Conservation (phyloP, 805 yeast genomes). For the Ogataea ramenticola region DNA sequence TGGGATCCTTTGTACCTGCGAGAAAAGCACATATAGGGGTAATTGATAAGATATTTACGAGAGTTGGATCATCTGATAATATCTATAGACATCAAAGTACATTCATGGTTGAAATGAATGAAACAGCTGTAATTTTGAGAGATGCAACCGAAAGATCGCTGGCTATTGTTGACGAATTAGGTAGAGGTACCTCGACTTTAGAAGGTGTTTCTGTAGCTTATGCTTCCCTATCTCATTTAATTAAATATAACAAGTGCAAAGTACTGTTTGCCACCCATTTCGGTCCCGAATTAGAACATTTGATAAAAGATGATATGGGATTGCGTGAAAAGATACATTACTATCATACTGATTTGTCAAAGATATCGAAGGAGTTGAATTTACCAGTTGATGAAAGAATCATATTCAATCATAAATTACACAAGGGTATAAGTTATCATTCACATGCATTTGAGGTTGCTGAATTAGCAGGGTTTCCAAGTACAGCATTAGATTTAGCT, state of each 20-base stretch:
- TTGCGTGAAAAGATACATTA: conserved; percentile 17
- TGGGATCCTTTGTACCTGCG: conserved; percentile 72
- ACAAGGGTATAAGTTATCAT: conserved; percentile 60
- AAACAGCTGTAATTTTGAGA: conserved; percentile 62
- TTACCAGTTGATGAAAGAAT: conserved; percentile 24
- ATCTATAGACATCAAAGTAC: conserved; percentile 75
- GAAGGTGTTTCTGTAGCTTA: conserved; percentile 86
- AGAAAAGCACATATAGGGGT: conserved; percentile 55
- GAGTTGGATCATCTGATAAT: conserved; percentile 84
- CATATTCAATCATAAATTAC: conserved; percentile 48
- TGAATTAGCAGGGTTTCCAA: conserved; percentile 71
- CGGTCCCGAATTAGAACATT: conserved; percentile 42
- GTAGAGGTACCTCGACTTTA: conserved; percentile 78
- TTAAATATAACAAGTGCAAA: conserved; percentile 51
- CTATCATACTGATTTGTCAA: conserved; percentile 13
- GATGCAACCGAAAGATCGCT: conserved; percentile 62
- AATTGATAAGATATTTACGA: conserved; percentile 71
- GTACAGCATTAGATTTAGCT: conserved; percentile 48
- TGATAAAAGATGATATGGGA: conserved; percentile 28
- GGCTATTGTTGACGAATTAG: conserved; percentile 81
- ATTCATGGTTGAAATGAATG: conserved; percentile 90
- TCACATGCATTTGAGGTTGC: conserved; percentile 80
- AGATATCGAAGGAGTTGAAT: not conserved
- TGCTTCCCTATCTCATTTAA: conserved; percentile 57
- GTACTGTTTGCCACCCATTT: conserved; percentile 90